These are phyloP conservation scores for Rhodotorula kratochvilovae DNA, from an alignment of 768 basidiomycete genomes.

Conservation along the genomic window DNA sequence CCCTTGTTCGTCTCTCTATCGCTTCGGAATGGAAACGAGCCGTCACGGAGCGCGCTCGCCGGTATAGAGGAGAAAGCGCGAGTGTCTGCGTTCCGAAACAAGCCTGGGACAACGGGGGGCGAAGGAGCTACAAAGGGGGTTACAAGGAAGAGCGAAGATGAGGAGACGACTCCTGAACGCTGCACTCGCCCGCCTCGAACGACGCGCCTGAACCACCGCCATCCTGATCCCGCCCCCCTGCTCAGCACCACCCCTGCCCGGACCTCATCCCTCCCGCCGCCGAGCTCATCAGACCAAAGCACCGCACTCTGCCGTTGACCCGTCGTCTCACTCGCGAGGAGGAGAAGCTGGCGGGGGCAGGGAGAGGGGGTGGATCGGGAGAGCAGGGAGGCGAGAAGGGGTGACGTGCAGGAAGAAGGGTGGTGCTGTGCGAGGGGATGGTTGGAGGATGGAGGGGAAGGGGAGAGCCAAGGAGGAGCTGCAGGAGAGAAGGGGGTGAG, in stretches of 20 bases:
- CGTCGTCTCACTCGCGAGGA: not conserved
- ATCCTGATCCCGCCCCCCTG: not conserved
- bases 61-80: too few relatives aligned
- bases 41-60: too few relatives aligned
- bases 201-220: too few relatives aligned
- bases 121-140: not conserved
- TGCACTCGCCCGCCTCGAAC: too few relatives aligned
- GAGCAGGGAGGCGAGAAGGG: not conserved
- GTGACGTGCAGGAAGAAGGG: not conserved
- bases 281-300: constrained; percentile 17
- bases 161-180: not conserved
- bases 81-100: not conserved
- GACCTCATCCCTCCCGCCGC: not conserved
- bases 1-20: not conserved
- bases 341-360: not conserved
- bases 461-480: not conserved
- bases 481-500: not conserved
- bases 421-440: not conserved
- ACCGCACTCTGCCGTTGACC: too few relatives aligned
- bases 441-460: not conserved
- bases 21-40: not conserved
- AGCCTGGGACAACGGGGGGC: not conserved
- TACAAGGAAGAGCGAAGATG: too few relatives aligned
- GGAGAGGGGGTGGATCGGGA: not conserved
- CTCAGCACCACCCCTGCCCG: not conserved